A percentile compares a stretch with the other conserved stretches of the same genome.
phyloP scores from a whole-genome alignment of 495 filamentous ascomycete species.

The Pyrenula massariospora region DNA sequence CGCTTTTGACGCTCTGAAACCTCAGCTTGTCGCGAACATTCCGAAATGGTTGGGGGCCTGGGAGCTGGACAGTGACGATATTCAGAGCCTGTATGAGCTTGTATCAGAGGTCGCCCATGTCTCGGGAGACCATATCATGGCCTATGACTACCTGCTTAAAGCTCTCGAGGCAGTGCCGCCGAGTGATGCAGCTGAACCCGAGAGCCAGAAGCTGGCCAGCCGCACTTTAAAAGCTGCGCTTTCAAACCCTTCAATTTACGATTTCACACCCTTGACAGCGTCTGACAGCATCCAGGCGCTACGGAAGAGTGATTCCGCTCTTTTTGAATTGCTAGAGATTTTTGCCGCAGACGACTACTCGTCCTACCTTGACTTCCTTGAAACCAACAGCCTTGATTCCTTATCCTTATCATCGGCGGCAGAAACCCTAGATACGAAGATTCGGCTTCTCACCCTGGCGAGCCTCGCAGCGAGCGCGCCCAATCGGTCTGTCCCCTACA shows the following conservation, averaged over 20 bases:
- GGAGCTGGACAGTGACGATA: slow-evolving; percentile 70
- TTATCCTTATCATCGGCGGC: slow-evolving; percentile 45
- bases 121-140: slow-evolving; percentile 60
- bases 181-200: slow-evolving; percentile 52
- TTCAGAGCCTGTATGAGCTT: slow-evolving; percentile 67
- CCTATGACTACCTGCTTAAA: slow-evolving; percentile 73
- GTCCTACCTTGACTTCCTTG: slow-evolving; percentile 84
- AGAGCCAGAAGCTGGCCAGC: slow-evolving; percentile 71
- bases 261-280: slow-evolving; percentile 85
- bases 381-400: slow-evolving; percentile 25
- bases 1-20: slow-evolving; percentile 69
- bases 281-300: slow-evolving; percentile 82
- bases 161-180: slow-evolving; percentile 73
- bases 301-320: slow-evolving; percentile 64
- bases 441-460: slow-evolving; percentile 87
- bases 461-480: slow-evolving; percentile 73
- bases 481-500: slow-evolving; percentile 76
- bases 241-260: slow-evolving; percentile 63
- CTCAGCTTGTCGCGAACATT: slow-evolving; percentile 61
- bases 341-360: slow-evolving; percentile 88
- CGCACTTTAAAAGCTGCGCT: slow-evolving; percentile 78
- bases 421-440: slow-evolving; percentile 79
- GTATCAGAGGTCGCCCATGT: slow-evolving; percentile 70
- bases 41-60: slow-evolving; percentile 73
- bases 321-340: slow-evolving; percentile 86